These are phyloP conservation scores for Pelargonium cotyledonis DNA, from an alignment of 441 rosid genomes.

Conservation along the genomic window DNA sequence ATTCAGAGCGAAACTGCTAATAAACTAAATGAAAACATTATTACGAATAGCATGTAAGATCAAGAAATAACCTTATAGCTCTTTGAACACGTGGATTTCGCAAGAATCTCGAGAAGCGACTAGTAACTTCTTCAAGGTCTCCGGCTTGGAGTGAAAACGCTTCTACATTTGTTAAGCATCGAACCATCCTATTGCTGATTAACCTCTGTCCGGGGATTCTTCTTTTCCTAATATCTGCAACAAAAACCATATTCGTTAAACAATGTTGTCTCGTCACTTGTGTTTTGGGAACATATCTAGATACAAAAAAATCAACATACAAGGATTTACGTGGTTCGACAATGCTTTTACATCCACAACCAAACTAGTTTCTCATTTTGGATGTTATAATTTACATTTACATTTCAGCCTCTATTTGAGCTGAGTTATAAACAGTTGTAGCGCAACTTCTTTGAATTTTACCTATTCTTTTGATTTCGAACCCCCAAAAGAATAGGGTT, in stretches of 20 bases:
- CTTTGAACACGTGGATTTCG: constrained; percentile 64
- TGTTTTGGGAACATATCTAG: background rate
- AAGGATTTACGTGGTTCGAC: too few relatives aligned
- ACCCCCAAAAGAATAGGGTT: too few relatives aligned
- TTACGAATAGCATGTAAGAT: background rate
- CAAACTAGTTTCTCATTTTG: too few relatives aligned
- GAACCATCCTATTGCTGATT: constrained; percentile 51
- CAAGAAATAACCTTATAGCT: constrained; percentile 52
- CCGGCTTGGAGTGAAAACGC: constrained; percentile 74
- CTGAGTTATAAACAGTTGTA: too few relatives aligned
- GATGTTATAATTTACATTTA: too few relatives aligned
- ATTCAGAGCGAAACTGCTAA: too few relatives aligned
- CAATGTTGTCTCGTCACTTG: background rate
- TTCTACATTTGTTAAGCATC: constrained; percentile 69
- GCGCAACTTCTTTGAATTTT: too few relatives aligned
- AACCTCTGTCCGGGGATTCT: constrained; percentile 41
- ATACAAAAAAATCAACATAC: too few relatives aligned
- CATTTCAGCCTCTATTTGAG: too few relatives aligned
- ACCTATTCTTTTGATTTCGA: too few relatives aligned
- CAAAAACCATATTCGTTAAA: constrained; percentile 12
- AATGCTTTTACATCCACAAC: too few relatives aligned
- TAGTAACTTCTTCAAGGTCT: constrained; percentile 78
- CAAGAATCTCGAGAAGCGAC: constrained; percentile 52
- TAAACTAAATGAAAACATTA: too few relatives aligned
- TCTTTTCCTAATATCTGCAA: constrained; percentile 50